Base-by-base conservation (phyloP, 306 rosid species). In the Parietaria judaica region DNA sequence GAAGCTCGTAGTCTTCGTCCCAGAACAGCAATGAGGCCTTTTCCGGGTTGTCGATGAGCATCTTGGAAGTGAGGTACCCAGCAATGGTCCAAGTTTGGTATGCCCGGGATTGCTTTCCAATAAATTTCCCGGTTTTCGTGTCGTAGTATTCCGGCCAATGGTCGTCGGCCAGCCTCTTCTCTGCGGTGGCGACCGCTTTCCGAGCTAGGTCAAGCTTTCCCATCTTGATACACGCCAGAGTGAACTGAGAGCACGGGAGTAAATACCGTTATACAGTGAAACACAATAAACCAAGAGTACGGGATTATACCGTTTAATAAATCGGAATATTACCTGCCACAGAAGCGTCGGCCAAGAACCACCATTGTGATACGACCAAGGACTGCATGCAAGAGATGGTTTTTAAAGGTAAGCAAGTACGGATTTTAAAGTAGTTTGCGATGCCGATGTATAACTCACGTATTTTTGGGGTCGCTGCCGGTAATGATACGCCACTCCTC, bases 301-400 rank as follows among this genome's bases (percentile, higher is more conserved):
- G 31, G 31, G 31, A 23, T 23, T 23, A 23, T 23, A 23, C 31
- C 31, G 31, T 23, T 23, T 23, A 46, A 46, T 46, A 46, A 46
- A 7, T 46, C 11, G 7, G 14, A 51, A 14, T 49, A 69, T 62
- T 67, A 92, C 98, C 95, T 92, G 99, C 96, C 99, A 92, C 56
- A 92, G 70, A 68, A 92, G 97, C 13, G 99, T 88, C 3, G 99
- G 99, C 99, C 99, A 92, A 64, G 99, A 92, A 65, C 99, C 99
- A 34, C 95, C 97, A 56, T 92, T 92, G 67, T 92, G 99, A 78
- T 92, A 92, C 54, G 99, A 92, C 99, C 96, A 92, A 36, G 99
- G 85, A 53, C 99, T 92, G 94, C 66, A 65, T 62, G 67, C 68
- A 37, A 63, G 75, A 51, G 53, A 50, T 59, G 14, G 51, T 38